These are phyloP conservation scores for Colletotrichum australisinense DNA, from an alignment of 2,329 filamentous ascomycete genomes.

Conservation along the genomic window DNA sequence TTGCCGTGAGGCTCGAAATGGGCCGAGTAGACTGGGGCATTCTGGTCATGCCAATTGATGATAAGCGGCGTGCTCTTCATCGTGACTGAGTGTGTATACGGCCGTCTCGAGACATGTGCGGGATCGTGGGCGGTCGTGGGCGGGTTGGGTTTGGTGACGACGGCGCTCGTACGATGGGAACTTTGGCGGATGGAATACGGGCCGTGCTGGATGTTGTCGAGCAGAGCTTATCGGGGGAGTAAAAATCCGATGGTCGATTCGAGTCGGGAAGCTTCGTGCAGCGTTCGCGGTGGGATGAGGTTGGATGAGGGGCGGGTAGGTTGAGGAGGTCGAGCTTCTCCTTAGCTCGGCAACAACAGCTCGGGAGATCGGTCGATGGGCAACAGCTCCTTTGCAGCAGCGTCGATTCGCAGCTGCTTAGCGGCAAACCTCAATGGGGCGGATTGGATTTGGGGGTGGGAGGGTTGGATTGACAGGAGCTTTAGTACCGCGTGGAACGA, in stretches of 20 bases:
- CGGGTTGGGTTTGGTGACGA: not conserved
- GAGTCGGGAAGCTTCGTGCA: constrained; percentile 28
- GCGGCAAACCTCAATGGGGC: not conserved
- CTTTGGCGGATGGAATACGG: not conserved
- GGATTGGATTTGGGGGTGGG: not conserved
- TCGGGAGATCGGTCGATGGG: constrained; percentile 7
- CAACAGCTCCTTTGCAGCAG: constrained; percentile 29
- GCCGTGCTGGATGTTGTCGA: not conserved
- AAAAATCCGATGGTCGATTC: constrained; percentile 8
- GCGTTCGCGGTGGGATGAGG: constrained; percentile 6
- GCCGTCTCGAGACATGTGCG: constrained; percentile 35
- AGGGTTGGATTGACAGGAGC: not conserved
- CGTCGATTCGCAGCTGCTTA: constrained; percentile 24
- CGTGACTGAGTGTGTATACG: constrained; percentile 48
- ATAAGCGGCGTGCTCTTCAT: constrained; percentile 98
- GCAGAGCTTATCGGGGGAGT: not conserved
- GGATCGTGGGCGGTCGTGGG: constrained; percentile 13
- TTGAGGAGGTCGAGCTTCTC: constrained; percentile 16
- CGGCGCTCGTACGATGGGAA: constrained; percentile 16
- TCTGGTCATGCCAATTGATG: constrained; percentile 99
- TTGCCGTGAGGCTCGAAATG: constrained; percentile 96
- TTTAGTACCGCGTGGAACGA: not conserved
- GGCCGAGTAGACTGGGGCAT: constrained; percentile 95
- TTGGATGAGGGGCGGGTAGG: constrained; percentile 5
- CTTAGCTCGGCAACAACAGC: constrained; percentile 25